Evolutionary conservation across 2,329 filamentous ascomycete genomes (phyloP), one percentile per base, ranked within the genome.

Genomic region (Colletotrichum sp.): DNA sequence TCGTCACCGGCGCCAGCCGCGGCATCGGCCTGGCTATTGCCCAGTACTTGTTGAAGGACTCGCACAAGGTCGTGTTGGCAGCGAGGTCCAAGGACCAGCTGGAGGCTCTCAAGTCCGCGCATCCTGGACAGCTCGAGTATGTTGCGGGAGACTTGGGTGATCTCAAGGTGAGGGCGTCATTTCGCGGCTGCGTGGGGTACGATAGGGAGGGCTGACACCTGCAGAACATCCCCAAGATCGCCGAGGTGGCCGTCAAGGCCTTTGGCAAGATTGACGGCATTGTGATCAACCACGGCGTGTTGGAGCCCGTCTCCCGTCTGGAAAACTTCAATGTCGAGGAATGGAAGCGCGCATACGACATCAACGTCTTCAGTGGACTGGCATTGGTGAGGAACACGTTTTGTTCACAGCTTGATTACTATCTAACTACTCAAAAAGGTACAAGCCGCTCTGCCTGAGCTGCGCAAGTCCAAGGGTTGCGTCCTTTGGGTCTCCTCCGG

Each of bases 361-460:
- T 95, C 77, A 99, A 99, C 83, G 92, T 99, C 79, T 96, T 98
- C 83, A 96, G 95, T 79, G 92, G 92, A 32, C 87, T 98, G 60
- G 93, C 92, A 39, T 88, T 98, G 84, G 95, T 98, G 87, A 81
- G 91, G 83, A 6, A 26, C 7, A 10, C 3, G 2, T 61, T 7
- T 71, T 61, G 32, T 30, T 39, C 34, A 13, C 21, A 16, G 2
- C 30, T 30, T 21, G 15, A 26, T 68, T 68, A 24, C 4, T 72
- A 15, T 52, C 69, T 77, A 39, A 74, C 61, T n/a, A 39, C 60
- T 18, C 26, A 4, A 21, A 16, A 76, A 96, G 94, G 89, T 93
- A 74, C 92, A 95, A 85, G 92, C 93, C 21, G 91, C 92, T 3
- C 88, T 98, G 18, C 90, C 92, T 2, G 88, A 92, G 68, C 89